A percentile compares a stretch with the other conserved stretches of the same genome.
These are phyloP conservation scores for Aspergillus transmontanensis DNA, from an alignment of 2,329 filamentous ascomycete species.

Conservation along the genomic window DNA sequence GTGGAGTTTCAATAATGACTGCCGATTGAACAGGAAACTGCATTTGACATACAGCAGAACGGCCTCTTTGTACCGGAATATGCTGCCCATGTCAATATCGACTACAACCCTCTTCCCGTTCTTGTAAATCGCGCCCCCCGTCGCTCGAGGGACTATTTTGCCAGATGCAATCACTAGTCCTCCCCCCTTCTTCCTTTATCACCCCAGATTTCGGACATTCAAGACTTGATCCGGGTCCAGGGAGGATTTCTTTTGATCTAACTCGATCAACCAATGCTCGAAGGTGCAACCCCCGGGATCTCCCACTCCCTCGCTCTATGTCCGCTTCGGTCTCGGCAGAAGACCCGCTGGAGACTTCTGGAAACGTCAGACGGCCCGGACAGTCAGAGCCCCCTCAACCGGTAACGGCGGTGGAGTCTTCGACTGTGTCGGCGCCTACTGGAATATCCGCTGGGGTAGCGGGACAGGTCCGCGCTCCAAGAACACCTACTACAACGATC, in stretches of 20 bases:
- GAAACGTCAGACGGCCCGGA: conserved; percentile 34
- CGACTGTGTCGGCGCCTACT: conserved; percentile 12
- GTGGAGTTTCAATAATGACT: conserved; percentile 27
- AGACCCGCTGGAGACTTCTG: conserved; percentile 40
- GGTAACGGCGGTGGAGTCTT: conserved; percentile 20
- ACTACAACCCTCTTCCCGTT: conserved; percentile 23
- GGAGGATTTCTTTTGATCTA: conserved; percentile 37
- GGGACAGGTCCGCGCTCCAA: conserved; percentile 16
- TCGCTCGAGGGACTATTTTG: conserved; percentile 15
- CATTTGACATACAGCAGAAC: conserved; percentile 18
- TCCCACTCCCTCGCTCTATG: conserved; percentile 46
- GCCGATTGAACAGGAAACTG: conserved; percentile 27
- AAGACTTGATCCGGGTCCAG: conserved; percentile 37
- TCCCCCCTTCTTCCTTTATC: conserved; percentile 41
- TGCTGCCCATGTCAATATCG: conserved; percentile 28
- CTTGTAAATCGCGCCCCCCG: conserved; percentile 26
- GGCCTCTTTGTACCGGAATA: conserved; percentile 26
- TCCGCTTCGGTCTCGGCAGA: conserved; percentile 44
- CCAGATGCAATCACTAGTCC: conserved; percentile 47
- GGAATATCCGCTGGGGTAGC: conserved; percentile 13
- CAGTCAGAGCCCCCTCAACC: conserved; percentile 32
- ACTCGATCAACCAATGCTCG: conserved; percentile 40
- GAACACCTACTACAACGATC: conserved; percentile 15
- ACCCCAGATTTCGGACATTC: conserved; percentile 40
- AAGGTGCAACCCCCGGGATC: conserved; percentile 42